Base-by-base conservation (phyloP, 768 basidiomycete species). In the Tremella mesenterica region DNA sequence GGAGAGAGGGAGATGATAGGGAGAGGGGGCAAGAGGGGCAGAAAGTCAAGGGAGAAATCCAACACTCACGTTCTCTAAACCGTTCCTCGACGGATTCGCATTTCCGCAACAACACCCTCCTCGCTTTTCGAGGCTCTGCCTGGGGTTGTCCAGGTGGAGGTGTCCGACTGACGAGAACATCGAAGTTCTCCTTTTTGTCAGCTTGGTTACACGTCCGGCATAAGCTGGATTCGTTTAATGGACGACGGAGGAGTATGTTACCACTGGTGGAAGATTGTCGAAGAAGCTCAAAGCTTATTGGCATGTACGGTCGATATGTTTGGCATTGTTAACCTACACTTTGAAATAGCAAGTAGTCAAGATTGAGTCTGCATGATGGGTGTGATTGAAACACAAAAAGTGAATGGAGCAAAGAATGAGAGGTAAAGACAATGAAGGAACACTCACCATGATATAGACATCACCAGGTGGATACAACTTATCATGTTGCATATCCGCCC, bases 11-110 rank as follows among this genome's bases (percentile, higher is more conserved):
- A n/a, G n/a, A n/a, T n/a, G n/a, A n/a, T n/a, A n/a, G n/a, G n/a
- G n/a, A n/a, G n/a, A n/a, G n/a, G n/a, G n/a, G n/a, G n/a, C n/a
- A n/a, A n/a, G n/a, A n/a, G n/a, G n/a, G n/a, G n/a, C n/a, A n/a
- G n/a, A n/a, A n/a, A n/a, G n/a, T n/a, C n/a, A 93, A 99, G 21
- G 85, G 74, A 70, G 92, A 95, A 69, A 96, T 93, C 69, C 91
- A 93, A 74, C 89, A 96, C 74, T 76, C 25, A 75, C 71, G 58
- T 69, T 70, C 4, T 61, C 65, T 56, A 73, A 73, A 36, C 54
- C 61, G 50, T 64, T 65, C 51, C 64, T 67, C 38, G 38, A 41
- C 38, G 8, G 38, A 18, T 8, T 41, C 38, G 23, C 38, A 41
- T 16, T 41, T 41, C 6, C 38, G 38, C 8, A 41, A 23, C 4